A percentile compares a stretch with the other conserved stretches of the same genome.
Conservation (phyloP, 371 early-diverging fungal species). For the Funneliformis caledonium region DNA sequence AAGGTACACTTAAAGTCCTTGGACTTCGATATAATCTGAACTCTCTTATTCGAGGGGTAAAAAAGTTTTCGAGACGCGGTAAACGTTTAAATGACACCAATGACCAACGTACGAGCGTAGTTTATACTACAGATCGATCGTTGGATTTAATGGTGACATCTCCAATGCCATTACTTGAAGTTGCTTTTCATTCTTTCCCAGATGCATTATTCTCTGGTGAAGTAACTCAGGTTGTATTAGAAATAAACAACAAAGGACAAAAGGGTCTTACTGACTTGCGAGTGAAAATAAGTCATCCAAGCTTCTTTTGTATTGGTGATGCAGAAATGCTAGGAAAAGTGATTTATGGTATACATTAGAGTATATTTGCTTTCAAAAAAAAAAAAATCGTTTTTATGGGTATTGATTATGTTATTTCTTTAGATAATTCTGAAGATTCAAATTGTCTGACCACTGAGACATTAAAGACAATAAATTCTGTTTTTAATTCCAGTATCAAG, state of each 20-base stretch:
- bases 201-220: conserved; percentile 84
- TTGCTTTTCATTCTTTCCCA: conserved; percentile 76
- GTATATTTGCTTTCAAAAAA: background rate
- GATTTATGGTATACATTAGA: conserved; percentile 46
- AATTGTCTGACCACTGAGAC: background rate
- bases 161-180: conserved; percentile 84
- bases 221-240: conserved; percentile 71
- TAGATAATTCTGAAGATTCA: background rate
- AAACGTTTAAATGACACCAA: conserved; percentile 76
- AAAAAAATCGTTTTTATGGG: background rate
- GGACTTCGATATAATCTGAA: conserved; percentile 83
- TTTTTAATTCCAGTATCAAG: conserved; percentile 33
- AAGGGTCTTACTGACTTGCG: conserved; percentile 71
- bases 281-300: conserved; percentile 84
- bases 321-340: conserved; percentile 54
- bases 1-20: conserved; percentile 73
- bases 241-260: conserved; percentile 84
- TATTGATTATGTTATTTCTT: background rate
- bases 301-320: conserved; percentile 79
- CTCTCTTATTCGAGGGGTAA: conserved; percentile 73
- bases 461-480: conserved; percentile 11
- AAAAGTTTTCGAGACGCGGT: conserved; percentile 72
- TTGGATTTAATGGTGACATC: conserved; percentile 78
- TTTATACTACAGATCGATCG: conserved; percentile 73
- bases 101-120: conserved; percentile 59